A percentile compares a stretch with the other conserved stretches of the same genome.
These are phyloP conservation scores for Sugiyamaella sp. DNA, from an alignment of 1,139 yeast species.

Conservation along the genomic window DNA sequence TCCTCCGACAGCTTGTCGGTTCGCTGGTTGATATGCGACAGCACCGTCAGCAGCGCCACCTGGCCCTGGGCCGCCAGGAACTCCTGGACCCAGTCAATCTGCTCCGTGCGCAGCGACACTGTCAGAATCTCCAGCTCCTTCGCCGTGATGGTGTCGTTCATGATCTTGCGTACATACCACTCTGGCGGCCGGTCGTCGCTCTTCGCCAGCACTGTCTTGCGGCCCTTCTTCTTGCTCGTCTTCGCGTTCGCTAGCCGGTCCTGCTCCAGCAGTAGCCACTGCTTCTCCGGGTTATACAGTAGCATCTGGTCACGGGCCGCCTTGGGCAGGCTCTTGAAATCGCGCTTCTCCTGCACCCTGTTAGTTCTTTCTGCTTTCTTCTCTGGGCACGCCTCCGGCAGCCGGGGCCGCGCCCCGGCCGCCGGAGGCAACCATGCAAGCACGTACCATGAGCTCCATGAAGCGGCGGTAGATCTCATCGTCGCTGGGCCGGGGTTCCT, in stretches of 20 bases:
- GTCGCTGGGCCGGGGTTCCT: conserved; percentile 41
- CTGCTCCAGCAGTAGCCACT: conserved; percentile 91
- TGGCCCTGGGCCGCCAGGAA: conserved; percentile 89
- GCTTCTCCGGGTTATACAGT: conserved; percentile 73
- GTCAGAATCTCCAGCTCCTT: conserved; percentile 80
- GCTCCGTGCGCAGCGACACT: conserved; percentile 91
- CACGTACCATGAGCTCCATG: conserved; percentile 40
- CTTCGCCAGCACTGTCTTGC: conserved; percentile 39
- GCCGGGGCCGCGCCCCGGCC: conserved; percentile 3
- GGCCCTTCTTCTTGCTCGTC: conserved; percentile 56
- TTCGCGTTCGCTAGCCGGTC: conserved; percentile 72
- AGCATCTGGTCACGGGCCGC: conserved; percentile 80
- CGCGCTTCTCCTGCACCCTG: conserved; percentile 69
- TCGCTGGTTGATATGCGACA: conserved; percentile 49
- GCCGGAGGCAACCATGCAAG: background rate
- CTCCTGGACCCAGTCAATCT: conserved; percentile 83
- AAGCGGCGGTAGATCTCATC: conserved; percentile 43
- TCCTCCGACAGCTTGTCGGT: conserved; percentile 42
- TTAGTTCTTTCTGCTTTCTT: background rate
- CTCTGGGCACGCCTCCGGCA: background rate
- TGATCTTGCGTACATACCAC: conserved; percentile 72
- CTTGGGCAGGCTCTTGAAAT: conserved; percentile 76
- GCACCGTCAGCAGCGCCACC: conserved; percentile 69
- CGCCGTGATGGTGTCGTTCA: conserved; percentile 68
- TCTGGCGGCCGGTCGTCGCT: conserved; percentile 63